Base-by-base conservation (phyloP, 2,329 filamentous ascomycete species). In the Daldinia sp. region DNA sequence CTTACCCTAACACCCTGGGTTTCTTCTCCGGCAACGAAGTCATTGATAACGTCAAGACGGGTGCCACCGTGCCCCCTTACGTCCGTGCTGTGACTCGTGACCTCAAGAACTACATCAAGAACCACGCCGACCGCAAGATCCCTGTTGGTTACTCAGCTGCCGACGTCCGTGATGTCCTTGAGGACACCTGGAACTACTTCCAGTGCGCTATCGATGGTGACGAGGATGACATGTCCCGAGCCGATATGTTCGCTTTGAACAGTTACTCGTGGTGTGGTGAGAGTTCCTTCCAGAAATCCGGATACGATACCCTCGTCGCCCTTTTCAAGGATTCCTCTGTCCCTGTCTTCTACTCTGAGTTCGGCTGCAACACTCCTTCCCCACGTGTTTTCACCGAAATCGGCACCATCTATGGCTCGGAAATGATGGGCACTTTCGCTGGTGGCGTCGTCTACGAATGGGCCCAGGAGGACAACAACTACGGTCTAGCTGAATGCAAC, bases 381-480 rank as follows among this genome's bases (percentile, higher is more conserved):
- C 90, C 91, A 13, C 91, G 93, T 73, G 81, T 89, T 74, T 96
- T 94, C 82, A 90, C 91, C 72, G 93, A 96, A 81, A 90, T 93
- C 12, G 84, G 83, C 62, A 84, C 89, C 69, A 89, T 96, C 72
- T 95, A 95, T 79, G 86, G 91, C 63, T 75, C 84, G 42, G 74
- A 93, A 71, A 94, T 95, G 91, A 90, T 81, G 12, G 78, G 83
- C 18, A 83, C 88, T 63, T 89, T 95, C 76, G 90, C 89, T 61
- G 93, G 93, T 70, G 92, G 92, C 71, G 85, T 96, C 51, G 91
- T 95, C 51, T 96, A 95, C 83, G 92, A 96, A 80, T 95, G 88
- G 80, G 89, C 89, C 0, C 86, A 94, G 80, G 93, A 94, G 78
- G 80, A 82, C 46, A 90, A 91, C 78, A 82, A 88, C 77, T 91